Conservation (phyloP, 2,329 filamentous ascomycete species). For the Myriosclerotinia scirpicola region DNA sequence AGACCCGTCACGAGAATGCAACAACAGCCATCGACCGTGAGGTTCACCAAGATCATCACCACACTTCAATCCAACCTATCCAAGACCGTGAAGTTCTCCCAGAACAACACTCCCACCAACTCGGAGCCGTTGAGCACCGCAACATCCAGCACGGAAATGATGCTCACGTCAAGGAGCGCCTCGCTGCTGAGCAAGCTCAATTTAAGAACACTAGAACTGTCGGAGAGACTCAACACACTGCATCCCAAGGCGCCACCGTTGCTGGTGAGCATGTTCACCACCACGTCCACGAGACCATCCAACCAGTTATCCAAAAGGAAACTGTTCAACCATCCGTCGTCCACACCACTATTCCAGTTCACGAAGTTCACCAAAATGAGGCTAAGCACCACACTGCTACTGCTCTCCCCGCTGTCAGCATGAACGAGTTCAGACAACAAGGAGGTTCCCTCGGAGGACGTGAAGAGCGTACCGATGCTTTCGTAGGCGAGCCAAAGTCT, state of each 20-base stretch:
- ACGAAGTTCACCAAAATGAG: conserved; percentile 68
- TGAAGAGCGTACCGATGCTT: conserved; percentile 57
- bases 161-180: conserved; percentile 46
- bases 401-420: conserved; percentile 61
- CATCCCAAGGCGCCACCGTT: conserved; percentile 49
- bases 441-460: conserved; percentile 56
- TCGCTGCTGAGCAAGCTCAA: conserved; percentile 54
- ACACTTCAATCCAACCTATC: conserved; percentile 68
- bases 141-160: conserved; percentile 61
- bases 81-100: conserved; percentile 53
- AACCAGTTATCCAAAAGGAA: conserved; percentile 70
- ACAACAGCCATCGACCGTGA: conserved; percentile 65
- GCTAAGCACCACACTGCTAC: conserved; percentile 66
- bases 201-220: conserved; percentile 53
- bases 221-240: conserved; percentile 51
- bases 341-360: conserved; percentile 70
- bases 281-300: conserved; percentile 51
- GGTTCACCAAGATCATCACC: conserved; percentile 70
- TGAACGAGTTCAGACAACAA: conserved; percentile 60
- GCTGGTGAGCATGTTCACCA: conserved; percentile 65
- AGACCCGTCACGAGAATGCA: conserved; percentile 61
- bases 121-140: conserved; percentile 59
- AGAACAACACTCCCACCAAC: conserved; percentile 62
- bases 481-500: conserved; percentile 59
- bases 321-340: conserved; percentile 65